Base-by-base conservation (phyloP, 371 early-diverging fungal genomes). In the Syncephalis fuscata region DNA sequence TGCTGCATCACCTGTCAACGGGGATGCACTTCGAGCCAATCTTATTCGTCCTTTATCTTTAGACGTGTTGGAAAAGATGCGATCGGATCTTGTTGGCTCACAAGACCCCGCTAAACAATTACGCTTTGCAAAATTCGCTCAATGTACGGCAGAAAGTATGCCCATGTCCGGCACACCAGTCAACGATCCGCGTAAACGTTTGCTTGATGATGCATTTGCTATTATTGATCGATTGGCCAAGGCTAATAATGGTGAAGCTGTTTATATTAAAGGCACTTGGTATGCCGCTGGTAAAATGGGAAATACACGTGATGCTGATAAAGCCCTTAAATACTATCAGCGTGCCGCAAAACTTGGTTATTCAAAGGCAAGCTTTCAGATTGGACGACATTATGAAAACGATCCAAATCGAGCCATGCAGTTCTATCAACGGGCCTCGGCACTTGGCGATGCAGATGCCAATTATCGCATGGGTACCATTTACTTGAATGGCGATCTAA, bases 341-440 rank as follows among this genome's bases (percentile, higher is more conserved):
- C 54, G 56, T 1, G 54, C 71, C 7, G 62, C 65, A 22, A 67
- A 67, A 45, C 59, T 64, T 2, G 64, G 61, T 21, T 58, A 62
- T 40, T 49, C 60, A 38, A 55, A 57, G 14, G 71, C 68, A 9
- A 56, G 63, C 42, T 49, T 60, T 50, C 60, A 63, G 50, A 62
- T 73, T 22, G 63, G 58, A 26, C 59, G 63, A 55, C 56, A 56
- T 48, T 66, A 68, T 49, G 85, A 82, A 54, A 70, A 70, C 47
- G 75, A 81, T 48, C 61, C 56, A 25, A 68, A 61, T 48, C 74
- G 79, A 46, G 76, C 89, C 0, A 62, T 84, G 20, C 69, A 77
- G 46, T 75, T 76, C 53, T 89, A 82, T 65, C 69, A 74, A 57
- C 72, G 72, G 56, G 82, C 85, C 1, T 83, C 87, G 5, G 67